phyloP scores from a whole-genome alignment of 208 protist species.

The Acanthamoeba triangularis region DNA sequence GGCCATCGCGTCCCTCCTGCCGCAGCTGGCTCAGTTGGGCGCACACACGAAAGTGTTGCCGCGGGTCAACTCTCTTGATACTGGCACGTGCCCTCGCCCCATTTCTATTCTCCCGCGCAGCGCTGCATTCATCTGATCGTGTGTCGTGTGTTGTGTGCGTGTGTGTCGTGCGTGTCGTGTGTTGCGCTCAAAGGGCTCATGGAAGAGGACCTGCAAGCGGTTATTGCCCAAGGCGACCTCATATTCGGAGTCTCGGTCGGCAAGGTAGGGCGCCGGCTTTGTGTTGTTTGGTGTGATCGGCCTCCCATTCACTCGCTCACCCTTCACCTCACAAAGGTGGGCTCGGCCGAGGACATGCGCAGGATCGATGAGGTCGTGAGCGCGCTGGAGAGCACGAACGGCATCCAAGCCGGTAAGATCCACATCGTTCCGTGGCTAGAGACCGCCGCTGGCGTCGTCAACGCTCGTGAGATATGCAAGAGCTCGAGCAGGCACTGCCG shows the following conservation, averaged over 20 bases:
- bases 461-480: constrained; percentile 60
- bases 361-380: constrained; percentile 37
- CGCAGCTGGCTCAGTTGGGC: constrained; percentile 27
- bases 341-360: constrained; percentile 44
- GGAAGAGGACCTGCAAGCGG: constrained; percentile 66
- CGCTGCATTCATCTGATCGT: neutral
- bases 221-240: constrained; percentile 53
- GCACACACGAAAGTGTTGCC: constrained; percentile 56
- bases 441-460: constrained; percentile 54
- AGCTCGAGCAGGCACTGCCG: neutral
- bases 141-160: too few species aligned
- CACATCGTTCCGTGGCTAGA: constrained; percentile 68
- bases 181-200: constrained; percentile 35
- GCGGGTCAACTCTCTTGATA: constrained; percentile 65
- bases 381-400: constrained; percentile 16
- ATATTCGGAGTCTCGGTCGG: constrained; percentile 72
- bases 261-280: neutral
- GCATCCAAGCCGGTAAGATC: neutral
- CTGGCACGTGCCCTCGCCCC: neutral
- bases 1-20: constrained; percentile 19
- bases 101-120: neutral
- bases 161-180: too few species aligned
- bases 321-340: neutral
- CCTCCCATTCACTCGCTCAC: neutral
- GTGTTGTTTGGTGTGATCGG: neutral